phyloP scores from a whole-genome alignment of 2,329 filamentous ascomycete genomes.

The Ceratocystis variospora region DNA sequence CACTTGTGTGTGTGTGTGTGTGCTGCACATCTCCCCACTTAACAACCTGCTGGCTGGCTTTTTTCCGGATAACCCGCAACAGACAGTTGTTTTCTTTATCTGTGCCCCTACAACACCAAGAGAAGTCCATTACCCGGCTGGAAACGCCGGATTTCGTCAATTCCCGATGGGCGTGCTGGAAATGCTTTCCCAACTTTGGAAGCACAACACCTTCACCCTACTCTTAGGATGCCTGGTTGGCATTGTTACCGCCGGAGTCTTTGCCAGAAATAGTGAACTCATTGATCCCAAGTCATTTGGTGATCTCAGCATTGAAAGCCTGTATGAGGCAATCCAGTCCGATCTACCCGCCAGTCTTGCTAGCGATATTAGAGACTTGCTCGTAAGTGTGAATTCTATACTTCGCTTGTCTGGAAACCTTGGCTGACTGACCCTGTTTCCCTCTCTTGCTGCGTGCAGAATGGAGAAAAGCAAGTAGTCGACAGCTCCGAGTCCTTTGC shows the following conservation, averaged over 20 bases:
- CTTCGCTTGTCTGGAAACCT: too few relatives aligned
- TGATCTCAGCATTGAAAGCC: conserved; percentile 68
- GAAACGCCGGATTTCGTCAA: neutral
- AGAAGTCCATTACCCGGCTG: neutral
- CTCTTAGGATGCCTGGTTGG: conserved; percentile 80
- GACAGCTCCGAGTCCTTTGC: conserved; percentile 90
- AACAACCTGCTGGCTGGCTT: neutral
- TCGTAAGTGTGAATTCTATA: conserved; percentile 40
- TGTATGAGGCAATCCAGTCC: conserved; percentile 70
- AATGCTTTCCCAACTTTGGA: conserved; percentile 2
- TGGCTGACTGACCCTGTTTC: too few relatives aligned
- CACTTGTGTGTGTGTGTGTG: neutral
- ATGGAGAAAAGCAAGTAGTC: conserved; percentile 67
- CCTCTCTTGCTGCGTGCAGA: conserved; percentile 31
- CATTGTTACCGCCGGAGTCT: conserved; percentile 74
- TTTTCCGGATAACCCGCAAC: neutral
- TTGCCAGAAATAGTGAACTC: conserved; percentile 77
- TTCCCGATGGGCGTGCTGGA: neutral
- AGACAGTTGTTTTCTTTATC: neutral
- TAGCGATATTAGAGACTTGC: conserved; percentile 70
- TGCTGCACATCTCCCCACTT: neutral
- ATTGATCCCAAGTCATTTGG: conserved; percentile 60
- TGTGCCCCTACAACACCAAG: neutral
- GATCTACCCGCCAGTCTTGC: conserved; percentile 65
- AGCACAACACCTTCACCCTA: conserved; percentile 71